These are phyloP conservation scores for Alternaria arbusti DNA, from an alignment of 2,329 filamentous ascomycete species.

Conservation along the genomic window DNA sequence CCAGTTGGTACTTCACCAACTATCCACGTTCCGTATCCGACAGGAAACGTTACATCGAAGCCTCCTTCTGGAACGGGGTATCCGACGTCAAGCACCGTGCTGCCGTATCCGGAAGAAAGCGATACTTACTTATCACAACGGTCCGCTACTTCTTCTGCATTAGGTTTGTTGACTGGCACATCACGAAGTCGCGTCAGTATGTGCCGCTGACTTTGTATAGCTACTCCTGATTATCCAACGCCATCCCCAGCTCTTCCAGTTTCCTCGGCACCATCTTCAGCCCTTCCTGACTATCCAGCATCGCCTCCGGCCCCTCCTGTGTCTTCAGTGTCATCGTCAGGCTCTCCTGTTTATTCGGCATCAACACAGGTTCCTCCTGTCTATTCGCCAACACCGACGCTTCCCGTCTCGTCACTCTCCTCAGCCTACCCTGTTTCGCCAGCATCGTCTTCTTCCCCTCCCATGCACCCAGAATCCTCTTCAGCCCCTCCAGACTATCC, in stretches of 20 bases:
- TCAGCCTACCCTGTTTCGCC: neutral
- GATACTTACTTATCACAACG: neutral
- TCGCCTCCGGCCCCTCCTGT: neutral
- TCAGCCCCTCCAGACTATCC: neutral
- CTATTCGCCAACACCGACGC: neutral
- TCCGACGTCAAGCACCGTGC: neutral
- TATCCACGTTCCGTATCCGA: neutral
- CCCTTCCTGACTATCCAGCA: neutral
- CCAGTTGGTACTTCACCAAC: neutral
- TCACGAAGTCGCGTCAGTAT: neutral
- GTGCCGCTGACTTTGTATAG: neutral
- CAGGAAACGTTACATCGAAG: neutral
- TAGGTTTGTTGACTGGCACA: neutral
- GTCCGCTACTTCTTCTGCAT: neutral
- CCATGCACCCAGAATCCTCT: neutral
- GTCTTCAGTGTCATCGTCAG: neutral
- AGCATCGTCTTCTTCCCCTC: neutral
- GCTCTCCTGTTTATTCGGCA: neutral
- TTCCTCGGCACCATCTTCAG: neutral
- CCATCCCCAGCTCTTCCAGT: neutral
- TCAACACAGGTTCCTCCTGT: neutral
- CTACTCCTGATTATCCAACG: neutral
- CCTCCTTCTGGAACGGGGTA: neutral
- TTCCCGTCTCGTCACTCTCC: neutral
- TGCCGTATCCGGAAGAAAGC: neutral